Evolutionary conservation across 1,284 basidiomycete genomes (phyloP).

Genomic region (Rhodofomes roseus): DNA sequence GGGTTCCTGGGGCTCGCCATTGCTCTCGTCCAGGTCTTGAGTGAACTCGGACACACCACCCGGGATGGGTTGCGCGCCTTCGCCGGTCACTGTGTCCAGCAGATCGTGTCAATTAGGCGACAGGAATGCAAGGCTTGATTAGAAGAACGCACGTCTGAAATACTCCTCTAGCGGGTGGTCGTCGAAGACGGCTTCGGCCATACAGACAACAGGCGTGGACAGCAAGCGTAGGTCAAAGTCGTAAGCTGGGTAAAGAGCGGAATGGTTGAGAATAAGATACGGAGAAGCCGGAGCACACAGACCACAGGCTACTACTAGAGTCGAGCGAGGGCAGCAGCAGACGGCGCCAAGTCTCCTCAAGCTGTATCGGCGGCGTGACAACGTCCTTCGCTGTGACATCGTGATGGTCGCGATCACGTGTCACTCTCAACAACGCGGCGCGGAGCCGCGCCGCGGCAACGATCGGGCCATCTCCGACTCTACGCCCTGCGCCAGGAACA

Average conservation of each 20-base stretch:
- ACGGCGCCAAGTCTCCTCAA: background rate
- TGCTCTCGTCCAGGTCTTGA: constrained; percentile 12
- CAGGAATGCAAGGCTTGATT: background rate
- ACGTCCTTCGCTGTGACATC: background rate
- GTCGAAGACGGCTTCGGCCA: constrained; percentile 78
- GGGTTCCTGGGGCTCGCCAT: background rate
- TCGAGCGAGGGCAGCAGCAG: background rate
- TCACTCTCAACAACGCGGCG: background rate
- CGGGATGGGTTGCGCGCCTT: constrained; percentile 30
- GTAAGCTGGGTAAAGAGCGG: constrained; percentile 17
- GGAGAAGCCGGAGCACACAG: background rate
- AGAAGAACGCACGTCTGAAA: constrained; percentile 50
- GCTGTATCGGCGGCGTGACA: background rate
- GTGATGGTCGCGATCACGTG: background rate
- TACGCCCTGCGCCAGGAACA: too few relatives aligned
- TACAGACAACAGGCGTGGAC: constrained; percentile 22
- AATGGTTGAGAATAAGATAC: constrained; percentile 10
- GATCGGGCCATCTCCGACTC: too few relatives aligned
- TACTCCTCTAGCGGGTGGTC: constrained; percentile 75
- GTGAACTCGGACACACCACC: constrained; percentile 19
- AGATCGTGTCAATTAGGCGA: background rate
- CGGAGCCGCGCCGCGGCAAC: background rate
- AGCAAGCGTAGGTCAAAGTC: constrained; percentile 10
- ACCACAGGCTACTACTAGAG: background rate
- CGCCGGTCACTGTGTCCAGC: constrained; percentile 49